These are phyloP conservation scores for Hyaloperonospora brassicae DNA, from an alignment of 352 stramenopile genomes.

Conservation along the genomic window DNA sequence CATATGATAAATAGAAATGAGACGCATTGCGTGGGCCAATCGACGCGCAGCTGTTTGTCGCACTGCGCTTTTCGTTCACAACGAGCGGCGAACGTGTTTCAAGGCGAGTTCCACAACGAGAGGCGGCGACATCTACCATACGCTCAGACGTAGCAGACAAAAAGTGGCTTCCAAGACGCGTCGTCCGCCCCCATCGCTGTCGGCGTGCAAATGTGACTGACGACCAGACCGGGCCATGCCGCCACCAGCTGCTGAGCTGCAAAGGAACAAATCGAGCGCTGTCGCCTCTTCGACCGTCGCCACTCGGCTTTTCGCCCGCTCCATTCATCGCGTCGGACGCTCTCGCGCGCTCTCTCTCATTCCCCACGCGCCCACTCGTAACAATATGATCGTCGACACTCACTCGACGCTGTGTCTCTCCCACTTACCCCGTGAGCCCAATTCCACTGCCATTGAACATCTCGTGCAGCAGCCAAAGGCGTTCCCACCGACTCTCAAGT, in stretches of 20 bases:
- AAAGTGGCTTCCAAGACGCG: not conserved
- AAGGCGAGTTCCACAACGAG: not conserved
- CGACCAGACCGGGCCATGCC: too few relatives aligned
- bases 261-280: not conserved
- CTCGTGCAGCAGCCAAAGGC: conserved; percentile 13
- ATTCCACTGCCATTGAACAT: conserved; percentile 1
- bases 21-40: too few relatives aligned
- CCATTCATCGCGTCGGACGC: too few relatives aligned
- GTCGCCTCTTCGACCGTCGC: conserved; percentile 1
- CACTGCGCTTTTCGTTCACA: too few relatives aligned
- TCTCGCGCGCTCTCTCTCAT: too few relatives aligned
- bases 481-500: too few relatives aligned
- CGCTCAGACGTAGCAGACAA: not conserved
- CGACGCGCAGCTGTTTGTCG: too few relatives aligned
- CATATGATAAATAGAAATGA: too few relatives aligned
- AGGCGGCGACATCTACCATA: conserved; percentile 12
- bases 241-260: not conserved
- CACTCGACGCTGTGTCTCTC: conserved; percentile 5
- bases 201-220: too few relatives aligned
- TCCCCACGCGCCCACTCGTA: too few relatives aligned
- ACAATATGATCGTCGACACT: conserved; percentile 17
- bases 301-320: not conserved
- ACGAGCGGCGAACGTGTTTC: conserved; percentile 8
- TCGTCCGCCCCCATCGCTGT: too few relatives aligned
- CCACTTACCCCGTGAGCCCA: conserved; percentile 3